Conservation (phyloP, 768 basidiomycete genomes). For the Kwoniella bestiolae region DNA sequence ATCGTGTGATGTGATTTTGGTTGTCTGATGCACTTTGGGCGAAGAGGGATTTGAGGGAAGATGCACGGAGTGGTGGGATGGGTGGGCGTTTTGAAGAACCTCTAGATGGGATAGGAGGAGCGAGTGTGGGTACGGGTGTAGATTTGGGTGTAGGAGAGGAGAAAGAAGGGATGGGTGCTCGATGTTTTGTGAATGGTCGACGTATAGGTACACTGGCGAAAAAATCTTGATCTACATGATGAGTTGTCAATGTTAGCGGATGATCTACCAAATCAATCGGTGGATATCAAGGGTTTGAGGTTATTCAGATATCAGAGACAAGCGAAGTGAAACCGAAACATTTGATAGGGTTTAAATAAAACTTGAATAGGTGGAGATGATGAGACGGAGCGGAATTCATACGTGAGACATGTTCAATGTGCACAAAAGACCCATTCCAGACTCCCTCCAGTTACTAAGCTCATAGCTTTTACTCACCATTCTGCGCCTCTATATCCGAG, state of each 20-base stretch:
- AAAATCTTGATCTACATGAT: slow-evolving; percentile 2
- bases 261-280: slow-evolving; percentile 2
- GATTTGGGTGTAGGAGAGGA: background rate
- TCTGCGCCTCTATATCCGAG: background rate
- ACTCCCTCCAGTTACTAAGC: background rate
- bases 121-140: background rate
- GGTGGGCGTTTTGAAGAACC: slow-evolving; percentile 1
- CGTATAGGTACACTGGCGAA: slow-evolving; percentile 6
- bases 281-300: too few relatives aligned
- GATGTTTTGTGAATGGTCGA: slow-evolving; percentile 12
- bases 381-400: background rate
- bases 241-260: background rate
- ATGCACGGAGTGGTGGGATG: background rate
- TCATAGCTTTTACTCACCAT: background rate
- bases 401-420: slow-evolving; percentile 6
- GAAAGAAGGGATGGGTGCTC: slow-evolving; percentile 1
- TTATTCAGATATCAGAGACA: background rate
- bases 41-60: slow-evolving; percentile 5
- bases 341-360: background rate
- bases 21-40: background rate
- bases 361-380: background rate
- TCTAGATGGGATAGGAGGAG: slow-evolving; percentile 1
- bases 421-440: background rate
- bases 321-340: background rate
- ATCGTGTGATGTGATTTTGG: too few relatives aligned